Percentiles rank a stretch among this genome's conserved stretches.
phyloP scores from a whole-genome alignment of 495 filamentous ascomycete species.

The Acidomyces sp. region DNA sequence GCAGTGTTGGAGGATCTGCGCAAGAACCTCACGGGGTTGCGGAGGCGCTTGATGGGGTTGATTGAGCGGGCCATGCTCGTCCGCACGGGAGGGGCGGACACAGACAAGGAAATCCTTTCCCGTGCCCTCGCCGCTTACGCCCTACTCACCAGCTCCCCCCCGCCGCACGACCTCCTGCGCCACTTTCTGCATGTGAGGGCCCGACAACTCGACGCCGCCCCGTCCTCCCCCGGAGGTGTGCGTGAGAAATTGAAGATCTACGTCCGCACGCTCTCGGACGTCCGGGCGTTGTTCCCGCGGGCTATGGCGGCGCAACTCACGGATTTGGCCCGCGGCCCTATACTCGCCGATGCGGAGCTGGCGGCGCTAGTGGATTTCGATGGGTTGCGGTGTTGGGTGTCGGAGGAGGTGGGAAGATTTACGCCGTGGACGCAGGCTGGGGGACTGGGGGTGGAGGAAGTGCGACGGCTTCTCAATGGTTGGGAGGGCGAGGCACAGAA shows the following conservation, averaged over 20 bases:
- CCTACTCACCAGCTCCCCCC: constrained; percentile 66
- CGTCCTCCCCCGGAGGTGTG: constrained; percentile 21
- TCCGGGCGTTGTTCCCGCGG: constrained; percentile 59
- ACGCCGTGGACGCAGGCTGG: constrained; percentile 83
- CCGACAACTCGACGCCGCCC: constrained; percentile 39
- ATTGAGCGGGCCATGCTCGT: constrained; percentile 59
- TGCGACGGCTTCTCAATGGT: constrained; percentile 47
- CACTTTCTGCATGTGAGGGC: constrained; percentile 69
- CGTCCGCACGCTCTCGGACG: constrained; percentile 61
- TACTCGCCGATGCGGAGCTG: too few relatives aligned
- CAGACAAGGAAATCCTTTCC: constrained; percentile 43
- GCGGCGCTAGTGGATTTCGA: too few relatives aligned
- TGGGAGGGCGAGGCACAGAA: constrained; percentile 58
- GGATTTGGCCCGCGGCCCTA: too few relatives aligned
- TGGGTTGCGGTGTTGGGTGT: too few relatives aligned
- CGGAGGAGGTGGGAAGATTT: constrained; percentile 72
- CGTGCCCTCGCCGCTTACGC: constrained; percentile 70
- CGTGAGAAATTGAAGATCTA: constrained; percentile 47
- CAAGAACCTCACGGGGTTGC: constrained; percentile 46
- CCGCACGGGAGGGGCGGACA: constrained; percentile 34
- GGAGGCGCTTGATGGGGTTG: constrained; percentile 46
- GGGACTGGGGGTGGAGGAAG: constrained; percentile 53
- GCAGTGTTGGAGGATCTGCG: constrained; percentile 50
- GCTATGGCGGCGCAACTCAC: too few relatives aligned
- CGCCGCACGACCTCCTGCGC: constrained; percentile 62